A percentile compares a stretch with the other conserved stretches of the same genome.
phyloP scores from a whole-genome alignment of 2,329 filamentous ascomycete genomes.

The Sphaerulina vaccinii region DNA sequence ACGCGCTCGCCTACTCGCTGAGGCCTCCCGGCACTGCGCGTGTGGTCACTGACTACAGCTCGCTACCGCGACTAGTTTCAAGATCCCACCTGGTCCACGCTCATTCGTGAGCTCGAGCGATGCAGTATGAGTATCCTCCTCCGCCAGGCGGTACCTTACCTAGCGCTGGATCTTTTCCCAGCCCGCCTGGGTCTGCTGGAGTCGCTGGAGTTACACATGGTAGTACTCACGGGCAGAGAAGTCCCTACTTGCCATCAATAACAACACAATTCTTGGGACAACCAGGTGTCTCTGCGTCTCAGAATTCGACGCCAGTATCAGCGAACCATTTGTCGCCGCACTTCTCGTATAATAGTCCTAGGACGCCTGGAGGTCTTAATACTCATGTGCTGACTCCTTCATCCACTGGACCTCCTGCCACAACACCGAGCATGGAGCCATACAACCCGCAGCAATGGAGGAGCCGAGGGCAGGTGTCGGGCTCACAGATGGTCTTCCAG shows the following conservation, averaged over 20 bases:
- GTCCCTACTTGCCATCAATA: slow-evolving; percentile 29
- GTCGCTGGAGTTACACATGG: slow-evolving; percentile 29
- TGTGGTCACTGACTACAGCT: slow-evolving; percentile 17
- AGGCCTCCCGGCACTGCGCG: slow-evolving; percentile 16
- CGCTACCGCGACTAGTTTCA: slow-evolving; percentile 21
- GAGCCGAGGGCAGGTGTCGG: slow-evolving; percentile 40
- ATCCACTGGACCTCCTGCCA: slow-evolving; percentile 29
- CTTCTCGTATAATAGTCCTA: slow-evolving; percentile 29
- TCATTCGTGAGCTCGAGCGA: slow-evolving; percentile 22
- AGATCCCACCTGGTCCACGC: slow-evolving; percentile 21
- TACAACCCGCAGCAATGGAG: slow-evolving; percentile 54
- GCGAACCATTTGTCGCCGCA: slow-evolving; percentile 35
- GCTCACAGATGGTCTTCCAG: slow-evolving; percentile 38
- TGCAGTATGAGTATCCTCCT: slow-evolving; percentile 33
- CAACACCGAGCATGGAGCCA: slow-evolving; percentile 36
- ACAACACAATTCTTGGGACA: slow-evolving; percentile 29
- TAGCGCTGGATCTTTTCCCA: slow-evolving; percentile 24
- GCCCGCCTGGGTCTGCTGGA: slow-evolving; percentile 35
- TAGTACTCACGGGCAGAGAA: slow-evolving; percentile 16
- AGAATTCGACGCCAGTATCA: slow-evolving; percentile 40
- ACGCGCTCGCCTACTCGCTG: slow-evolving; percentile 28
- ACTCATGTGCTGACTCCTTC: slow-evolving; percentile 23
- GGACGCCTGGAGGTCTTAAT: slow-evolving; percentile 27
- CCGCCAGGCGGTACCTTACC: slow-evolving; percentile 27
- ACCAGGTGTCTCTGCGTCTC: slow-evolving; percentile 37